Percentiles rank a stretch among this genome's conserved stretches.
Conservation (phyloP, 352 stramenopile species). For the Phytophthora melonis region DNA sequence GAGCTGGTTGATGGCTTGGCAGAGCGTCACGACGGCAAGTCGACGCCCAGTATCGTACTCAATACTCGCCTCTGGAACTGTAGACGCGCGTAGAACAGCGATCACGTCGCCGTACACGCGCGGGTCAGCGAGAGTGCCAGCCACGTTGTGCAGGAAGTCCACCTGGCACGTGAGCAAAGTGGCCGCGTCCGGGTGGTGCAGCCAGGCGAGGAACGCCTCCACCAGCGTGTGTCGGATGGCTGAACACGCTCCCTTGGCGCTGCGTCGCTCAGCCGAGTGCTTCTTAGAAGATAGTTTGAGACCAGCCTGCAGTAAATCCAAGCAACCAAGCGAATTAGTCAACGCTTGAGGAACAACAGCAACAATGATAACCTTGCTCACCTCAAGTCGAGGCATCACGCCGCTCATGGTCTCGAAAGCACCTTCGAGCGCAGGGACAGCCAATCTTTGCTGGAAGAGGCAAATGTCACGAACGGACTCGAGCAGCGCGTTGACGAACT, state of each 20-base stretch:
- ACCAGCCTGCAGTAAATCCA: constrained; percentile 21
- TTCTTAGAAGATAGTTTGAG: constrained; percentile 40
- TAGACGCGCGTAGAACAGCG: constrained; percentile 41
- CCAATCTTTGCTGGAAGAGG: constrained; percentile 47
- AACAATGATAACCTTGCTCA: constrained; percentile 17
- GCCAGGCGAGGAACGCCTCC: constrained; percentile 71
- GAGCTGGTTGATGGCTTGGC: constrained; percentile 64
- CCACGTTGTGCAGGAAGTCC: constrained; percentile 65
- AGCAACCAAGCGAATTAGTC: background rate
- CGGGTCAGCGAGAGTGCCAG: constrained; percentile 76
- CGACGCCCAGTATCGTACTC: constrained; percentile 43
- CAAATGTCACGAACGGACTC: constrained; percentile 69
- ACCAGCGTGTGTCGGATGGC: constrained; percentile 67
- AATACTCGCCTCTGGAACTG: constrained; percentile 36
- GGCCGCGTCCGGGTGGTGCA: constrained; percentile 55
- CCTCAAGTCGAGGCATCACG: constrained; percentile 72
- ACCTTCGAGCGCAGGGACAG: constrained; percentile 36
- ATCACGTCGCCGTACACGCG: constrained; percentile 76
- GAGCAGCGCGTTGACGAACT: constrained; percentile 58
- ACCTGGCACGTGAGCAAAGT: constrained; percentile 41
- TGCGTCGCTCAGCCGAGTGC: constrained; percentile 44
- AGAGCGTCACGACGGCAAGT: constrained; percentile 47
- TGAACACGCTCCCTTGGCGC: constrained; percentile 64
- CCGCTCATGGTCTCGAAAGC: constrained; percentile 48
- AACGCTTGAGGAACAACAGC: background rate